Conservation (phyloP, 2,329 filamentous ascomycete genomes). For the Diaporthe citriasiana region DNA sequence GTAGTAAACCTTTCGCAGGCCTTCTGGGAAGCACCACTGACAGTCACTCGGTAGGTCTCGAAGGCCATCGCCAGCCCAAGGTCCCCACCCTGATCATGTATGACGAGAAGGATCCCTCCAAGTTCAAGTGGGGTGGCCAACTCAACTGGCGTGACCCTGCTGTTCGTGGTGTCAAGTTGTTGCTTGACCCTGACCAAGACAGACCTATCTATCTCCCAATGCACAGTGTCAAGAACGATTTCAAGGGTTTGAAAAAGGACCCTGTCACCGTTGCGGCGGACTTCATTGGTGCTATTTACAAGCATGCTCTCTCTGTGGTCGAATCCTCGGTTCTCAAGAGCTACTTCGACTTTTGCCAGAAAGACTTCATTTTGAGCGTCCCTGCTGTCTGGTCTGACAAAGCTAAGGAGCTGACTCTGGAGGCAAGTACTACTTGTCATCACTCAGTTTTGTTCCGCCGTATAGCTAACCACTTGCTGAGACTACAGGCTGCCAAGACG, state of each 20-base stretch:
- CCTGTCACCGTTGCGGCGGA: conserved; percentile 34
- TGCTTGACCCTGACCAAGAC: conserved; percentile 36
- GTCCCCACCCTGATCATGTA: conserved; percentile 14
- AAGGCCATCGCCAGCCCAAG: conserved; percentile 27
- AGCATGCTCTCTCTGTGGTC: conserved; percentile 8
- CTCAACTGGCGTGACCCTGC: conserved; percentile 19
- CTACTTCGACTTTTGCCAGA: conserved; percentile 3
- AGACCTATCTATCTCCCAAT: not conserved
- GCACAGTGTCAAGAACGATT: not conserved
- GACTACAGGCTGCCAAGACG: conserved; percentile 36
- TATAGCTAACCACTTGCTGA: conserved; percentile 25
- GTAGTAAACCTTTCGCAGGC: not conserved
- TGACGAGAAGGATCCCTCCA: conserved; percentile 9
- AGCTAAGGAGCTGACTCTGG: conserved; percentile 44
- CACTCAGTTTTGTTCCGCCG: accelerated
- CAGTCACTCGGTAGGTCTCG: conserved; percentile 7
- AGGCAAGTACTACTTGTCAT: not conserved
- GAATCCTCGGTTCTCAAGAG: not conserved
- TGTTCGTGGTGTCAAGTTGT: conserved; percentile 36
- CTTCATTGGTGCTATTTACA: conserved; percentile 32
- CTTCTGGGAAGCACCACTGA: not conserved
- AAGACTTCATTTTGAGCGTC: conserved; percentile 44
- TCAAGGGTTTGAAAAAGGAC: not conserved
- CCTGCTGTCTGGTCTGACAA: conserved; percentile 46
- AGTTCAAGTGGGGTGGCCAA: conserved; percentile 37